A percentile compares a stretch with the other conserved stretches of the same genome.
phyloP scores from a whole-genome alignment of 2,329 filamentous ascomycete genomes.

The Cryphonectria naterciae region DNA sequence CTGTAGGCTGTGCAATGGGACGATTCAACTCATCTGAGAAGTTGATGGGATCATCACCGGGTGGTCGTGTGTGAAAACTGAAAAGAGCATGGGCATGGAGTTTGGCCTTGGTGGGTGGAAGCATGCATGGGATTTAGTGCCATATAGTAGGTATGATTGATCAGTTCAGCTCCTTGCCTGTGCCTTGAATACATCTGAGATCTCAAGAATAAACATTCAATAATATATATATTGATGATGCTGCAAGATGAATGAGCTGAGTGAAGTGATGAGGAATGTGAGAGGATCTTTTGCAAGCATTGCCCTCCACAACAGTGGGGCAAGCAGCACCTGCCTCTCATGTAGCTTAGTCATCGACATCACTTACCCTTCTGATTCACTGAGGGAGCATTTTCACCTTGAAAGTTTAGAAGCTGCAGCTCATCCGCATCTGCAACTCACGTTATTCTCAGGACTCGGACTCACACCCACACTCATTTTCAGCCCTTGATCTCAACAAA shows the following conservation, averaged over 20 bases:
- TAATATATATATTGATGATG: not conserved
- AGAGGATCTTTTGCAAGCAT: not conserved
- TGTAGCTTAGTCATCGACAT: not conserved
- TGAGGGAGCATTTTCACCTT: conserved; percentile 2
- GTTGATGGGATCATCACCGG: not conserved
- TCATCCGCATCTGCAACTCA: not conserved
- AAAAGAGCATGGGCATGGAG: not conserved
- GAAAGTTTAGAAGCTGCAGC: not conserved
- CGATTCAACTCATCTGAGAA: no score
- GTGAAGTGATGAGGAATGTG: not conserved
- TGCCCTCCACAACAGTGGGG: not conserved
- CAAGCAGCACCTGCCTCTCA: not conserved
- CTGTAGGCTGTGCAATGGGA: not conserved
- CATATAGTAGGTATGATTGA: not conserved
- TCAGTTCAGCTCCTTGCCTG: not conserved
- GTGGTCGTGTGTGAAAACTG: not conserved
- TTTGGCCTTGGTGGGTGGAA: not conserved
- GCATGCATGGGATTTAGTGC: no score
- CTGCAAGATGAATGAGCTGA: not conserved
- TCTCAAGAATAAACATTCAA: not conserved
- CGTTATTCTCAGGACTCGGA: not conserved
- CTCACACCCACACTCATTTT: conserved; percentile 4
- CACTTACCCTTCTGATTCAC: conserved; percentile 2
- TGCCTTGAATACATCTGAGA: not conserved
- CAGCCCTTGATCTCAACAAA: not conserved